phyloP scores from a whole-genome alignment of 768 basidiomycete species.

The Filobasidium floriforme region DNA sequence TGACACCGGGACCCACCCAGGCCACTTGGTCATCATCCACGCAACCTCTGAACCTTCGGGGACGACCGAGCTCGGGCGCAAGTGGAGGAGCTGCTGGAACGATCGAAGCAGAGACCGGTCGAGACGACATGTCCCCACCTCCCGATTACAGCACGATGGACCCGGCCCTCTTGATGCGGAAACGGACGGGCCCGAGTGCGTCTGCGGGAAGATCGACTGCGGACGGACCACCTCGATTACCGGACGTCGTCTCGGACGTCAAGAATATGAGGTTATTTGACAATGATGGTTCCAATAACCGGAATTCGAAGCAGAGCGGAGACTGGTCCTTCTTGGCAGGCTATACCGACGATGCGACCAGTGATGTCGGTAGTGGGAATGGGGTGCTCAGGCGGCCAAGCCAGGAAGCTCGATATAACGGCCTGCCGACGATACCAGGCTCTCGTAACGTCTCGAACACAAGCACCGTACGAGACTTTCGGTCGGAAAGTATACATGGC shows the following conservation, averaged over 20 bases:
- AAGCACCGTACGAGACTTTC: neutral
- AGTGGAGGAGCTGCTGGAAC: neutral
- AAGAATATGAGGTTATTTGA: constrained; percentile 12
- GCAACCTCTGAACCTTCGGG: constrained; percentile 1
- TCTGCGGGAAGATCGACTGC: neutral
- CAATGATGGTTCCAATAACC: neutral
- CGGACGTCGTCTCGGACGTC: constrained; percentile 14
- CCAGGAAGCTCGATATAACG: neutral
- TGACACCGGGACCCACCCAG: neutral
- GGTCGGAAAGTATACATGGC: neutral
- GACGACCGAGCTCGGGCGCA: neutral
- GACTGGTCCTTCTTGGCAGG: constrained; percentile 4
- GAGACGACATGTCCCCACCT: constrained; percentile 10
- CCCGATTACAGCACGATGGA: constrained; percentile 20
- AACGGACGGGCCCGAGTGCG: neutral
- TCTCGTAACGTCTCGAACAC: neutral
- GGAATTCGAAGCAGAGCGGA: neutral
- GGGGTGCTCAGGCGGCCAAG: constrained; percentile 3
- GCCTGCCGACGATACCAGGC: neutral
- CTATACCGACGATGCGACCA: neutral
- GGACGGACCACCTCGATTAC: constrained; percentile 6
- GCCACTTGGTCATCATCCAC: neutral
- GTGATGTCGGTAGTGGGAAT: neutral
- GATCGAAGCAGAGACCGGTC: neutral
- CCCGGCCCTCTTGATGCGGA: constrained; percentile 1